These are phyloP conservation scores for Niveomyces coronatus DNA, from an alignment of 2,329 filamentous ascomycete genomes.

Conservation along the genomic window DNA sequence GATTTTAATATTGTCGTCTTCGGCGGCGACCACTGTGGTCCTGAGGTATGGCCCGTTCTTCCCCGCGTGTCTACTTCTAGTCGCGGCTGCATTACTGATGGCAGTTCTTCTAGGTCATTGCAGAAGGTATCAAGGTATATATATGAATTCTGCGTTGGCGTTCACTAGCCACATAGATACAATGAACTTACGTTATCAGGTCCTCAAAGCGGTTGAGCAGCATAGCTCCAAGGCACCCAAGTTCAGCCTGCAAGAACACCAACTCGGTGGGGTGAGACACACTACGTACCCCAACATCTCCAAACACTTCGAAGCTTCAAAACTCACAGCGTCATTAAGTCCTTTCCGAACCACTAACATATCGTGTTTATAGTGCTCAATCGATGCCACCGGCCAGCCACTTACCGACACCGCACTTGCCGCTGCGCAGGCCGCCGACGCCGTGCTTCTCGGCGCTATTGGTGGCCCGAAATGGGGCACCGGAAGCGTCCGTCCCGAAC, in stretches of 20 bases:
- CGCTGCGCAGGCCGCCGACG: conserved; percentile 77
- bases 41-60: conserved; percentile 50
- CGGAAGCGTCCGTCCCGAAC: conserved; percentile 76
- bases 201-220: conserved; percentile 70
- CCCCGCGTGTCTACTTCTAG: too few relatives aligned
- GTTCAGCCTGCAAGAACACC: conserved; percentile 84
- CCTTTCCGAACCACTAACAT: not conserved
- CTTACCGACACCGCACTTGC: conserved; percentile 74
- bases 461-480: conserved; percentile 97
- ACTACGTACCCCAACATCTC: conserved; percentile 5
- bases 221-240: conserved; percentile 56
- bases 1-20: conserved; percentile 73
- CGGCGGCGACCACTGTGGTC: conserved; percentile 74
- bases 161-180: too few relatives aligned
- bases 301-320: conserved; percentile 5
- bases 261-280: conserved; percentile 86
- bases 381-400: conserved; percentile 68
- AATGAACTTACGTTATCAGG: too few relatives aligned
- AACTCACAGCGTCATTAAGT: not conserved
- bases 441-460: conserved; percentile 85
- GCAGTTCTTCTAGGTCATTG: conserved; percentile 47
- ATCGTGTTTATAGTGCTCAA: conserved; percentile 56
- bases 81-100: not conserved
- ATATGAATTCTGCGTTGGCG: too few relatives aligned
- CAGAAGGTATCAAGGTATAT: conserved; percentile 72